Conservation (phyloP, 2,329 filamentous ascomycete genomes). For the Aspergillus sp. region DNA sequence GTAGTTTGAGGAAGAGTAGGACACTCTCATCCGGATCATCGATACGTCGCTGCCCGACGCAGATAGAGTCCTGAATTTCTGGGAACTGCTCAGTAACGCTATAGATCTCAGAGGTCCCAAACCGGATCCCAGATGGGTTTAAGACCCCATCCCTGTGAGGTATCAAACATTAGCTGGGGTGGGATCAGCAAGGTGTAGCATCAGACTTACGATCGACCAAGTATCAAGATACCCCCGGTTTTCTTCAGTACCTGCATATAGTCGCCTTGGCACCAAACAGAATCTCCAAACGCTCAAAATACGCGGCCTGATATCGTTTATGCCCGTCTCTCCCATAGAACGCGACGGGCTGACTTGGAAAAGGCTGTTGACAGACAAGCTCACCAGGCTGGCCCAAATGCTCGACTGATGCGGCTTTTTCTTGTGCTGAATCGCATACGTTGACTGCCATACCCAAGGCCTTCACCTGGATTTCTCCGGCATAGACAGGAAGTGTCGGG, state of each 20-base stretch:
- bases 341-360: conserved; percentile 66
- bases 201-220: not conserved
- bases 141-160: conserved; percentile 57
- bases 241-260: not conserved
- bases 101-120: conserved; percentile 75
- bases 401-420: conserved; percentile 44
- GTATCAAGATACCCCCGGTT: not conserved
- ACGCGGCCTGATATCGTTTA: conserved; percentile 43
- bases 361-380: conserved; percentile 60
- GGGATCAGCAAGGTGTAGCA: not conserved
- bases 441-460: conserved; percentile 47
- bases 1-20: conserved; percentile 53
- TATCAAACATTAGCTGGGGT: not conserved
- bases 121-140: conserved; percentile 72
- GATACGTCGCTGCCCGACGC: conserved; percentile 66
- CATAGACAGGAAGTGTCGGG: conserved; percentile 56
- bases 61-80: conserved; percentile 62
- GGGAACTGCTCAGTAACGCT: conserved; percentile 50
- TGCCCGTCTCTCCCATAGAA: conserved; percentile 50
- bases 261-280: not conserved
- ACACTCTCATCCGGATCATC: conserved; percentile 51
- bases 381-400: conserved; percentile 61
- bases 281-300: conserved; percentile 13
- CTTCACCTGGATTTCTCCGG: conserved; percentile 47
- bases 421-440: conserved; percentile 48